Percentiles rank a stretch among this genome's conserved stretches.
These are phyloP conservation scores for Venturia effusa DNA, from an alignment of 2,329 filamentous ascomycete species.

Conservation along the genomic window DNA sequence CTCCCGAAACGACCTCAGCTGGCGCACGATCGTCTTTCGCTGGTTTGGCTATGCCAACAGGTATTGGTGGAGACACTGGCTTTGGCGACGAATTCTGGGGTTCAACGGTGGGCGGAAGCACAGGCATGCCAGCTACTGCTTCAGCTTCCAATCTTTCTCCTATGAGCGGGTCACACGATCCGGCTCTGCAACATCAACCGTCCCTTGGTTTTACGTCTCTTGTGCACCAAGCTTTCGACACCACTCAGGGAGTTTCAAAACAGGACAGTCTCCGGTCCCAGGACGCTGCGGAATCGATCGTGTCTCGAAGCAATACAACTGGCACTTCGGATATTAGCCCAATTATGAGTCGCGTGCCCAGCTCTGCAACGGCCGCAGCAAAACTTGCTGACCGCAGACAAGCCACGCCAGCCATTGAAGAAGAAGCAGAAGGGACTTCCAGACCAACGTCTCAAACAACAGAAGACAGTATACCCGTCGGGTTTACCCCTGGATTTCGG, in stretches of 20 bases:
- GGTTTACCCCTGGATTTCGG: slow-evolving; percentile 45
- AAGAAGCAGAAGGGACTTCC: slow-evolving; percentile 32
- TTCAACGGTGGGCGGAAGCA: slow-evolving; percentile 9
- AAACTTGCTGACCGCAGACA: slow-evolving; percentile 28
- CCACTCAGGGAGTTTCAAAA: slow-evolving; percentile 33
- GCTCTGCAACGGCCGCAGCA: slow-evolving; percentile 29
- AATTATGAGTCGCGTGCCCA: slow-evolving; percentile 49
- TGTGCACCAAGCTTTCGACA: slow-evolving; percentile 56
- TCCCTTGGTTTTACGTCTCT: slow-evolving; percentile 47
- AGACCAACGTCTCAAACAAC: slow-evolving; percentile 18
- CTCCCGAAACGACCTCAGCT: slow-evolving; percentile 1
- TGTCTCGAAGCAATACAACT: slow-evolving; percentile 50
- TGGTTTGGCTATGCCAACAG: slow-evolving; percentile 28
- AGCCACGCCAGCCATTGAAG: slow-evolving; percentile 43
- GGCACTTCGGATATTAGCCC: slow-evolving; percentile 55
- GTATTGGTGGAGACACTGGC: slow-evolving; percentile 30
- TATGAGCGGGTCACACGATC: slow-evolving; percentile 6
- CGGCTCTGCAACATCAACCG: slow-evolving; percentile 38
- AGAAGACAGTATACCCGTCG: slow-evolving; percentile 26
- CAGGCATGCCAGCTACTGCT: slow-evolving; percentile 11
- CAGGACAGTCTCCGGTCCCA: slow-evolving; percentile 28
- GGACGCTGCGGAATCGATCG: slow-evolving; percentile 20
- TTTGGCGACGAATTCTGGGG: slow-evolving; percentile 26
- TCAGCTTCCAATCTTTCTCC: slow-evolving; percentile 4
- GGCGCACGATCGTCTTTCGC: slow-evolving; percentile 1